A percentile compares a stretch with the other conserved stretches of the same genome.
Evolutionary conservation across 257 asterid genomes (phyloP).

Genomic region (Solanum gandarillasii): DNA sequence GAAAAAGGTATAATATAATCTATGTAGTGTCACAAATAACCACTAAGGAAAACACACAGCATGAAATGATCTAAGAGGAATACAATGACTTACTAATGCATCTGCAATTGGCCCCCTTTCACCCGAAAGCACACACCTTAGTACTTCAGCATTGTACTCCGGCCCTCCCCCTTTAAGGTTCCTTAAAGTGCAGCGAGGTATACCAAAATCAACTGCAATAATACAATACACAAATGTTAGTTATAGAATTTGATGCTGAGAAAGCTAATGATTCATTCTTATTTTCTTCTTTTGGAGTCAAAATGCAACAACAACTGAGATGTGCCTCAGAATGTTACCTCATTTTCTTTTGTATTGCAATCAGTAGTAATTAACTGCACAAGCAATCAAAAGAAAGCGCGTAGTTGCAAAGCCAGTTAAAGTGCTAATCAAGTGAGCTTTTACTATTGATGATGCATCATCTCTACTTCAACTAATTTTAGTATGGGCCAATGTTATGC

Average conservation of each 20-base stretch:
- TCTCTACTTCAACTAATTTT: neutral
- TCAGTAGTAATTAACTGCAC: neutral
- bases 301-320: neutral
- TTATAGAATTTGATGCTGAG: neutral
- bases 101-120: conserved; percentile 52
- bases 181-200: conserved; percentile 66
- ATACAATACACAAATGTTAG: neutral
- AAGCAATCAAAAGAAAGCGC: neutral
- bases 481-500: neutral
- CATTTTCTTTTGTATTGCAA: neutral
- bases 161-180: conserved; percentile 56
- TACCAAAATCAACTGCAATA: conserved; percentile 51
- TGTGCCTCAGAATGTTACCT: neutral
- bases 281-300: neutral
- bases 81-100: conserved; percentile 36
- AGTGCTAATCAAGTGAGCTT: neutral
- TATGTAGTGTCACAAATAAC: neutral
- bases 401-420: neutral
- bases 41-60: neutral
- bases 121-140: conserved; percentile 45
- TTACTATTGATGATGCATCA: neutral
- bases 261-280: neutral
- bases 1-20: neutral
- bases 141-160: conserved; percentile 40
- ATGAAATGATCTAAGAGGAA: neutral